phyloP scores from a whole-genome alignment of 495 filamentous ascomycete species.

The Xylaria flabelliformis region DNA sequence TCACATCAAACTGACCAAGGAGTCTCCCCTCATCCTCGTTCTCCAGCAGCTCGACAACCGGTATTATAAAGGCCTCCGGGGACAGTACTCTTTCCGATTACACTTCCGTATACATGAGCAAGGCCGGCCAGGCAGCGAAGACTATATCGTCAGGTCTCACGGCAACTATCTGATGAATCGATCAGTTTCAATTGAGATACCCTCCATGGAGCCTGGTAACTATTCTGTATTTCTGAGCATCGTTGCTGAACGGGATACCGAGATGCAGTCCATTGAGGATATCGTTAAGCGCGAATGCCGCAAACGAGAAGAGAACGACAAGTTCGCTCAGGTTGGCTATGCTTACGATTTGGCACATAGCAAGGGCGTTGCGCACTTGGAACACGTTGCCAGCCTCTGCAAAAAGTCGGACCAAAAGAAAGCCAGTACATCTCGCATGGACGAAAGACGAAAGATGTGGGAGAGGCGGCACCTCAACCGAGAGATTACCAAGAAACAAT shows the following conservation, averaged over 20 bases:
- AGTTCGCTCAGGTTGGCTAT: slow-evolving; percentile 82
- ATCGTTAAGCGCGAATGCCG: slow-evolving; percentile 72
- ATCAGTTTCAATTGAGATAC: slow-evolving; percentile 57
- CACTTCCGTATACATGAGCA: slow-evolving; percentile 81
- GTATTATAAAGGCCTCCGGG: slow-evolving; percentile 83
- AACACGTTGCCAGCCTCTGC: slow-evolving; percentile 61
- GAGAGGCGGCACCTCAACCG: slow-evolving; percentile 53
- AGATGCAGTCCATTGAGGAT: slow-evolving; percentile 67
- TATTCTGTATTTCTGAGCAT: slow-evolving; percentile 87
- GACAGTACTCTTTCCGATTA: slow-evolving; percentile 82
- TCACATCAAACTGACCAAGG: slow-evolving; percentile 71
- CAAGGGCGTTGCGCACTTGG: slow-evolving; percentile 70
- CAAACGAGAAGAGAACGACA: slow-evolving; percentile 70
- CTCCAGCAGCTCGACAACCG: slow-evolving; percentile 85
- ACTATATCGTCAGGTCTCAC: slow-evolving; percentile 87
- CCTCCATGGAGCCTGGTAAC: slow-evolving; percentile 72
- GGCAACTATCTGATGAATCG: slow-evolving; percentile 68
- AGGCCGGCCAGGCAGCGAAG: slow-evolving; percentile 73
- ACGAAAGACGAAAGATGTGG: slow-evolving; percentile 53
- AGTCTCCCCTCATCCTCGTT: slow-evolving; percentile 78
- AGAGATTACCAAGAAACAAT: slow-evolving; percentile 45
- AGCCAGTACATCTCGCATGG: slow-evolving; percentile 51
- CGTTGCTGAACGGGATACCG: slow-evolving; percentile 66
- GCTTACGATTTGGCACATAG: slow-evolving; percentile 91
- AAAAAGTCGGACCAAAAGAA: slow-evolving; percentile 57